These are phyloP conservation scores for Calonectria hongkongensis DNA, from an alignment of 2,329 filamentous ascomycete species.

Conservation along the genomic window DNA sequence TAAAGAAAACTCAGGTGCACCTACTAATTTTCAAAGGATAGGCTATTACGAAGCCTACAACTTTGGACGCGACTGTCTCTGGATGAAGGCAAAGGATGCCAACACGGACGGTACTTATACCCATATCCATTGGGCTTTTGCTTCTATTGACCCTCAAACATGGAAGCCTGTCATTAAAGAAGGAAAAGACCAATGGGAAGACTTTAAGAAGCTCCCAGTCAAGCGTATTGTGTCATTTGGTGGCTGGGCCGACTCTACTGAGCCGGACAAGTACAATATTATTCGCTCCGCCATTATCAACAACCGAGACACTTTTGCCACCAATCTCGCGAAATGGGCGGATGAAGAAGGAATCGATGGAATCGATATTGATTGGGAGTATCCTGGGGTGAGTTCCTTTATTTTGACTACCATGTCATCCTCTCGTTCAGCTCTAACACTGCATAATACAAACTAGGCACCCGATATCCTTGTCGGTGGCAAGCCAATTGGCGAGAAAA, in stretches of 20 bases:
- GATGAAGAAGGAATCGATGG: constrained; percentile 51
- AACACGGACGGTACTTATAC: not conserved
- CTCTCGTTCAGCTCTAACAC: no score
- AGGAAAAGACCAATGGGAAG: not conserved
- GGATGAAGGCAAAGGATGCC: not conserved
- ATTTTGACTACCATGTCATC: not conserved
- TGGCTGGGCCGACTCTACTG: not conserved
- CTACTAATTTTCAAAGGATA: not conserved
- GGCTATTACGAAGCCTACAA: not conserved
- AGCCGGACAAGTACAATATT: not conserved
- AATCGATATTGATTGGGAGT: constrained; percentile 57
- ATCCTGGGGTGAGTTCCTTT: constrained; percentile 45
- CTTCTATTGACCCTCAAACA: not conserved
- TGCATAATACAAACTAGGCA: not conserved
- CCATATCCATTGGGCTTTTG: constrained; percentile 5
- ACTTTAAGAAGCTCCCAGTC: not conserved
- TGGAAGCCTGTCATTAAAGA: not conserved
- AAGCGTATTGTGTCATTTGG: not conserved
- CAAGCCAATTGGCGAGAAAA: constrained; percentile 4
- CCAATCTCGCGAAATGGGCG: not conserved
- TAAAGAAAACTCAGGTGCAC: not conserved
- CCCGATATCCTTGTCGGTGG: constrained; percentile 47
- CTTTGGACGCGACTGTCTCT: not conserved
- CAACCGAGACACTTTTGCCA: not conserved
- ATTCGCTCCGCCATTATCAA: not conserved